Percentiles rank a stretch among this genome's conserved stretches.
Evolutionary conservation across 768 basidiomycete genomes (phyloP).

Genomic region (Cubamyces sp.): DNA sequence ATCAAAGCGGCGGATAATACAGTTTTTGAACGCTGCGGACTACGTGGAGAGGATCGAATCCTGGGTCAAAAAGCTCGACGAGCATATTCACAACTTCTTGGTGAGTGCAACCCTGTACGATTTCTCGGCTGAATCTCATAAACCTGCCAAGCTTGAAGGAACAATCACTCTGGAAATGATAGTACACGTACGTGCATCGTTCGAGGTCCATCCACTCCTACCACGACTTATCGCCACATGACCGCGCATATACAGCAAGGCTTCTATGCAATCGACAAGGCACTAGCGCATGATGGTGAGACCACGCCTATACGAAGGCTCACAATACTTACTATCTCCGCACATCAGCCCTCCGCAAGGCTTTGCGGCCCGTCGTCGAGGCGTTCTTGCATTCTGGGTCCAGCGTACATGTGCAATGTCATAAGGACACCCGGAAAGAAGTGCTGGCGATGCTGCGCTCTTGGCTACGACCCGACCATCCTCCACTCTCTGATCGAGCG

Average conservation of each 20-base stretch:
- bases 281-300: too few species aligned
- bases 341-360: too few species aligned
- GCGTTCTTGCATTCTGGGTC: too few species aligned
- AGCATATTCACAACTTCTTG: background rate
- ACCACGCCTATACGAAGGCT: too few species aligned
- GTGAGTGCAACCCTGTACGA: background rate
- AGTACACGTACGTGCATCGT: background rate
- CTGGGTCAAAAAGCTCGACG: background rate
- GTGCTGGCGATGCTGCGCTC: background rate
- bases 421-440: background rate
- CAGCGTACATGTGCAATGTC: too few species aligned
- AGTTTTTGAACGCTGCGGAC: background rate
- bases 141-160: background rate
- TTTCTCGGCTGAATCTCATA: background rate
- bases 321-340: too few species aligned
- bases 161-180: background rate
- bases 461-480: constrained; percentile 1
- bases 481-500: background rate
- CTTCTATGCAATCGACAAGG: background rate
- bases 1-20: background rate
- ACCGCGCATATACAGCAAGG: background rate
- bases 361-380: too few species aligned
- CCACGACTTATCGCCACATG: background rate
- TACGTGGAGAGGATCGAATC: background rate
- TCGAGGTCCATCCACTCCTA: background rate